Conservation (phyloP, 371 early-diverging fungal genomes). For the Mucor piriformis region DNA sequence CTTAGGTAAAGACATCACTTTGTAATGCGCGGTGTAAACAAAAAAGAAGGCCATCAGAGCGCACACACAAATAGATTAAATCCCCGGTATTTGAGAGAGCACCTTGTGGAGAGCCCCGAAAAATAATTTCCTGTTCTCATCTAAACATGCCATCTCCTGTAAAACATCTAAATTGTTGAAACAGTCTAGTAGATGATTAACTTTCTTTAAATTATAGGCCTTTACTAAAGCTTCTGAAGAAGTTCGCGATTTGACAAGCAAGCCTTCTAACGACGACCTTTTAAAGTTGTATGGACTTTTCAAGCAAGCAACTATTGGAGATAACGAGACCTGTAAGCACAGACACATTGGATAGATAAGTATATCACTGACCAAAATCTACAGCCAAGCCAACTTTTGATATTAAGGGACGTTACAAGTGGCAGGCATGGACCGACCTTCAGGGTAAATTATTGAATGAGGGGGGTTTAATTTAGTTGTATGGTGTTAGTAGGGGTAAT, state of each 20-base stretch:
- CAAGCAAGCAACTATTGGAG: constrained; percentile 87
- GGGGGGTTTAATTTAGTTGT: too few relatives aligned
- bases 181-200: not conserved
- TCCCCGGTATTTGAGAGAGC: too few relatives aligned
- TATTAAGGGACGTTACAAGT: constrained; percentile 77
- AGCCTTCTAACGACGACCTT: constrained; percentile 71
- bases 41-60: too few relatives aligned
- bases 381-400: constrained; percentile 63
- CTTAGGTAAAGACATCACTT: too few relatives aligned
- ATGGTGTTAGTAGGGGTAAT: too few relatives aligned
- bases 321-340: constrained; percentile 60
- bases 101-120: too few relatives aligned
- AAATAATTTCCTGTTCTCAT: too few relatives aligned
- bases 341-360: too few relatives aligned
- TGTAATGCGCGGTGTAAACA: too few relatives aligned
- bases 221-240: constrained; percentile 68
- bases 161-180: not conserved
- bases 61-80: too few relatives aligned
- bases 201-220: constrained; percentile 13
- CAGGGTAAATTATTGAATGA: constrained; percentile 47
- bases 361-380: too few relatives aligned
- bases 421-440: constrained; percentile 76
- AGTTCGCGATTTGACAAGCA: constrained; percentile 56
- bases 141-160: constrained; percentile 23
- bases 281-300: constrained; percentile 79